Percentiles rank a stretch among this genome's conserved stretches.
phyloP scores from a whole-genome alignment of 805 yeast species.

The Saccharomycodes ludwigii region DNA sequence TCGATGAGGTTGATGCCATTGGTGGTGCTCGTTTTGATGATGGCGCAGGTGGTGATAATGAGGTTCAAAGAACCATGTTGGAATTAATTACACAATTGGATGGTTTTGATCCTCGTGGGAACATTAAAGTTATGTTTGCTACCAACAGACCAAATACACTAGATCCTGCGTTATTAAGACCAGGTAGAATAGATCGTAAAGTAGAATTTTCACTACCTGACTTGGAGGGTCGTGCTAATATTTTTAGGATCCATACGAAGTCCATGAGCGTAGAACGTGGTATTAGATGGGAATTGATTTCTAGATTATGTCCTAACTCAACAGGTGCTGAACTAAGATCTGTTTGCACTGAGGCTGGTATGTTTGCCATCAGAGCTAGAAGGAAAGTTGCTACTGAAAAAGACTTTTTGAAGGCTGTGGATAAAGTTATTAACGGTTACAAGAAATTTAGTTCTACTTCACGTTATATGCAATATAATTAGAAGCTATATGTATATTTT shows the following conservation, averaged over 20 bases:
- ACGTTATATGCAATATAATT: constrained; percentile 97
- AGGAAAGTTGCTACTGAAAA: constrained; percentile 97
- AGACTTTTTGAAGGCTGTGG: constrained; percentile 95
- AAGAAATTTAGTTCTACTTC: constrained; percentile 95
- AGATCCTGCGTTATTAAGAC: constrained; percentile 95
- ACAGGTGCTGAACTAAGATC: constrained; percentile 98
- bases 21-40: constrained; percentile 99
- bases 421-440: constrained; percentile 96
- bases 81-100: constrained; percentile 95
- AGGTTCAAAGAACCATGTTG: constrained; percentile 98
- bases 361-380: constrained; percentile 98
- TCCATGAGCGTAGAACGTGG: constrained; percentile 97
- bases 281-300: constrained; percentile 96
- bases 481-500: too few relatives aligned
- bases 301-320: constrained; percentile 93
- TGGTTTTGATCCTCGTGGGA: constrained; percentile 98
- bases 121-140: constrained; percentile 98
- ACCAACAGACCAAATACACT: constrained; percentile 96
- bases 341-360: constrained; percentile 98
- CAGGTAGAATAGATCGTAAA: constrained; percentile 97
- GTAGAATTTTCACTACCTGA: constrained; percentile 96
- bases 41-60: constrained; percentile 99
- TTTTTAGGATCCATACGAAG: constrained; percentile 92
- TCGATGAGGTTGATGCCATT: constrained; percentile 97
- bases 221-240: constrained; percentile 94